Conservation (phyloP, 331 rosid species). For the Rhamnella rubrinervis region DNA sequence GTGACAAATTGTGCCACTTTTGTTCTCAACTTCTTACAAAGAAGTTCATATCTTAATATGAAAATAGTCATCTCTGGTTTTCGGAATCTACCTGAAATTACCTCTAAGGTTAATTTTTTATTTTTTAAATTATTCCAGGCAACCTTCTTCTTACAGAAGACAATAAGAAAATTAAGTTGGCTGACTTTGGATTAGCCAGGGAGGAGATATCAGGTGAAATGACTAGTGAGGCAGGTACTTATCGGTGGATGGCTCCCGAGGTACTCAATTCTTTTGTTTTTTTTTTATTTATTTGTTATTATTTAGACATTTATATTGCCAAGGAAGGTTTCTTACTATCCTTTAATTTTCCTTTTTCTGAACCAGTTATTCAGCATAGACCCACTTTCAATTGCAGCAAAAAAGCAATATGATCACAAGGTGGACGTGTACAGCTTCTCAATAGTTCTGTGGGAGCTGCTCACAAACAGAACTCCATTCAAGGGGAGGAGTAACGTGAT, state of each 20-base stretch:
- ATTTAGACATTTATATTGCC: neutral
- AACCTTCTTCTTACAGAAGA: conserved; percentile 55
- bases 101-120: conserved; percentile 10
- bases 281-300: neutral
- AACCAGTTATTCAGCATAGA: conserved; percentile 48
- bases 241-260: conserved; percentile 89
- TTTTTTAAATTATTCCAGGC: conserved; percentile 28
- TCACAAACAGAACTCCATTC: conserved; percentile 56
- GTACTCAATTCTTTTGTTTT: conserved; percentile 19
- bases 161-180: conserved; percentile 40
- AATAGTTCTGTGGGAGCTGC: conserved; percentile 53
- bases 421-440: conserved; percentile 68
- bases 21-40: neutral
- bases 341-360: conserved; percentile 1
- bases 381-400: conserved; percentile 46
- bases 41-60: neutral
- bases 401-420: conserved; percentile 53
- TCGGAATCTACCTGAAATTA: neutral
- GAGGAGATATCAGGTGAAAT: conserved; percentile 45
- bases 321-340: neutral
- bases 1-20: no score
- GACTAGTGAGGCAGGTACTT: conserved; percentile 69
- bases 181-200: conserved; percentile 64
- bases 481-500: conserved; percentile 37
- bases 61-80: neutral